These are phyloP conservation scores for Xylaria sp. DNA, from an alignment of 2,329 filamentous ascomycete species.

Conservation along the genomic window DNA sequence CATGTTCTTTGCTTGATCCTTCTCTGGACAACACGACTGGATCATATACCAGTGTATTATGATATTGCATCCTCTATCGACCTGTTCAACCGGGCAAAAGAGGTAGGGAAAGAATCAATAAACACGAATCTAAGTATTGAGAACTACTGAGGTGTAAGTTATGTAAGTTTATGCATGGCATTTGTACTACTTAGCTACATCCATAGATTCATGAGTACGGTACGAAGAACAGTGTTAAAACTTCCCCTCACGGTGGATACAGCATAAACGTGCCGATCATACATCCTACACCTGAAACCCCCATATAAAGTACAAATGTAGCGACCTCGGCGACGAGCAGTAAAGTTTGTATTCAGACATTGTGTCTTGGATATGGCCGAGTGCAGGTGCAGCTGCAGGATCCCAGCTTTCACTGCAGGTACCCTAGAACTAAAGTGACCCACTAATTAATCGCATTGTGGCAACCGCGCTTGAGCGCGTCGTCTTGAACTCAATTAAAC, in stretches of 20 bases:
- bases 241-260: neutral
- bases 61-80: neutral
- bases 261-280: neutral
- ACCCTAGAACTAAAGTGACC: constrained; percentile 7
- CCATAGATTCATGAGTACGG: too few relatives aligned
- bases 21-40: too few relatives aligned
- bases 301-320: neutral
- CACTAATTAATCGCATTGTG: constrained; percentile 7
- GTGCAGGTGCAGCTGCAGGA: neutral
- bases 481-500: constrained; percentile 4
- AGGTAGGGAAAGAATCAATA: neutral
- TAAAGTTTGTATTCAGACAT: neutral
- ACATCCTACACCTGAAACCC: neutral
- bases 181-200: neutral
- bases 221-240: neutral
- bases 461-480: constrained; percentile 32
- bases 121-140: neutral
- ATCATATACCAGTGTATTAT: too few relatives aligned
- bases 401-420: neutral
- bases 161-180: neutral
- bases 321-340: neutral
- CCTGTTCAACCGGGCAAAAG: neutral
- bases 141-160: neutral
- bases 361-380: neutral
- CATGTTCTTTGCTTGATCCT: too few relatives aligned